Evolutionary conservation across 768 basidiomycete genomes (phyloP).

Genomic region (Cystofilobasidium capitatum): DNA sequence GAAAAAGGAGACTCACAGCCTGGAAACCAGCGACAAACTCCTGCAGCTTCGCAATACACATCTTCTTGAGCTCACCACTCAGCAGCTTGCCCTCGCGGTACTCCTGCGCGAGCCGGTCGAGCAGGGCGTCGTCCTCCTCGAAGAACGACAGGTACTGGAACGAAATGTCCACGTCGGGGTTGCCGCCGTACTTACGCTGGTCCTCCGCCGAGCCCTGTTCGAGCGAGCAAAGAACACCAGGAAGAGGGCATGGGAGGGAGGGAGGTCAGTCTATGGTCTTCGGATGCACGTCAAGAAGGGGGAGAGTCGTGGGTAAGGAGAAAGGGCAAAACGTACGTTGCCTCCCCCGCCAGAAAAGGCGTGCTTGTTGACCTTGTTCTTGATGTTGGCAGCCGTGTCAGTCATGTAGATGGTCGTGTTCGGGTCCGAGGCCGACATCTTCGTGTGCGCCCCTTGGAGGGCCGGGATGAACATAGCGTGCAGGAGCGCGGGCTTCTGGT

Average conservation of each 20-base stretch:
- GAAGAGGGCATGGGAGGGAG: neutral
- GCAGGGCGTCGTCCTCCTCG: slow-evolving; percentile 84
- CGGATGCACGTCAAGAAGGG: no score
- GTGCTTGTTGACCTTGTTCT: slow-evolving; percentile 92
- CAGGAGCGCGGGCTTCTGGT: slow-evolving; percentile 83
- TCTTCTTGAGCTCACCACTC: slow-evolving; percentile 83
- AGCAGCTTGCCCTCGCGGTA: slow-evolving; percentile 80
- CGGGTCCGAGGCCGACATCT: slow-evolving; percentile 94
- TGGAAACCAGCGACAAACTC: slow-evolving; percentile 78
- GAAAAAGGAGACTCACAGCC: slow-evolving; percentile 45
- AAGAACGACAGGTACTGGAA: slow-evolving; percentile 95
- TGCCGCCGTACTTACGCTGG: slow-evolving; percentile 73
- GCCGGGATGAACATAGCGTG: slow-evolving; percentile 98
- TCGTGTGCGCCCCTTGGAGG: slow-evolving; percentile 92
- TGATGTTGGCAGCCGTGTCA: slow-evolving; percentile 83
- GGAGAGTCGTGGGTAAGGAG: neutral
- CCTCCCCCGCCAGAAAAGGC: slow-evolving; percentile 79
- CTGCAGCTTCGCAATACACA: slow-evolving; percentile 73
- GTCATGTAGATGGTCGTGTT: slow-evolving; percentile 95
- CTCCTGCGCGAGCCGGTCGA: slow-evolving; percentile 71
- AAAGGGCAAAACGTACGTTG: neutral
- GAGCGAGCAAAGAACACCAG: neutral
- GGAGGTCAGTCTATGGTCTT: no score
- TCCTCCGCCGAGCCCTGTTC: slow-evolving; percentile 83
- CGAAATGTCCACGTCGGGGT: slow-evolving; percentile 88